Conservation (phyloP, 78 protist genomes). For the Guillardia theta region DNA sequence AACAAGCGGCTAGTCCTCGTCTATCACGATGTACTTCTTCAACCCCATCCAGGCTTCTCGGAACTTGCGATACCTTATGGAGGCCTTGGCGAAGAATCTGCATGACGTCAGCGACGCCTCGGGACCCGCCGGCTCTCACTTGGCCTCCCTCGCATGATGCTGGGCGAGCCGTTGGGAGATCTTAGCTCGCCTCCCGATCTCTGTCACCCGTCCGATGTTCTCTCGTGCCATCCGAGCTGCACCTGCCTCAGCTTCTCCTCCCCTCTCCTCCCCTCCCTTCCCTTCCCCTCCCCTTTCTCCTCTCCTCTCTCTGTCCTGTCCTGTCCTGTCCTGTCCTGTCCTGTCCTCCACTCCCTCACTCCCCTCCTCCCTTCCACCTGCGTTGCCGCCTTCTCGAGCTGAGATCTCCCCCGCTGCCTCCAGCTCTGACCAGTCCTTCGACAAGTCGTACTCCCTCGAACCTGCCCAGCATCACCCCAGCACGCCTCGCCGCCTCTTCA, state of each 20-base stretch:
- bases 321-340: background rate
- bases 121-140: background rate
- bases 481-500: too few species aligned
- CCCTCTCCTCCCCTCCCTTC: background rate
- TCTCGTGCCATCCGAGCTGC: background rate
- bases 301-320: background rate
- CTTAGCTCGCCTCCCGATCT: background rate
- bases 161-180: background rate
- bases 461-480: background rate
- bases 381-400: background rate
- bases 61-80: background rate
- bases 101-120: background rate
- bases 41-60: background rate
- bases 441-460: background rate
- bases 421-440: conserved; percentile 1
- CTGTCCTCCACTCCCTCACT: too few species aligned
- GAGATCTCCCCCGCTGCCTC: background rate
- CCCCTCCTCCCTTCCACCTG: too few species aligned
- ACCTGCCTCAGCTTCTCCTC: background rate
- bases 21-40: background rate
- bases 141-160: background rate
- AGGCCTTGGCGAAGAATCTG: background rate
- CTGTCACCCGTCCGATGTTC: background rate
- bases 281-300: background rate
- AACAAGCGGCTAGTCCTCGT: background rate